Evolutionary conservation across 1,284 basidiomycete genomes (phyloP), one percentile per base, ranked within the genome.

Genomic region (Rhodotorula glutinis): DNA sequence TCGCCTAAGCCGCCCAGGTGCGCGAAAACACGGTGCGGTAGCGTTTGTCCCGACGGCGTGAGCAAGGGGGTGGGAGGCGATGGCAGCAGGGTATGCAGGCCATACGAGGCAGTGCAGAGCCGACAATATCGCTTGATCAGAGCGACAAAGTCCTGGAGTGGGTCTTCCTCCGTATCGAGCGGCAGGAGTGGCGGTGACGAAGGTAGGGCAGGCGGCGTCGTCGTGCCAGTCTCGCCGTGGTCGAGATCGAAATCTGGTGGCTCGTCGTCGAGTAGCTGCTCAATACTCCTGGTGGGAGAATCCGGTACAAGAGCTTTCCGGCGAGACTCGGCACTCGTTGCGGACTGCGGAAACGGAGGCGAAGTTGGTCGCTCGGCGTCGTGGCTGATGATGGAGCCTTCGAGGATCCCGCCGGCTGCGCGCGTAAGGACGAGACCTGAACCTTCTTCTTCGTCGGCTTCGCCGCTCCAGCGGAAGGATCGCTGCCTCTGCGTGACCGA

Each of bases 101-200:
- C 71, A 53, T 73, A 73, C 14, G 71, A 68, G 0, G 71, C 71
- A 2, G 71, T 73, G 4, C 69, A 57, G 21, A 73, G 66, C 14
- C 71, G 63, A 1, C 55, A 63, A 30, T 56, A 58, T 10, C 71
- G 61, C 54, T 69, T 68, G 23, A 71, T 55, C 10, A 41, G 25
- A 14, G 61, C 25, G 17, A 70, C 49, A 21, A 72, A 53, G 19
- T 58, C 23, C 11, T 38, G 41, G 27, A 63, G 16, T n/a, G 56
- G 53, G n/a, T 52, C 61, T 23, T 21, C 10, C 4, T 27, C 13
- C 9, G 63, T 61, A 21, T 47, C 23, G 7, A 71, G 33, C 13
- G 70, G 70, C 1, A 53, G 43, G 13, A 70, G 52, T 0, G 62
- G 60, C 0, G 64, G 65, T 4, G 65, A 69, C 10, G 47, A 43